These are phyloP conservation scores for Syzygium aqueum DNA, from an alignment of 345 rosid species.

Conservation along the genomic window DNA sequence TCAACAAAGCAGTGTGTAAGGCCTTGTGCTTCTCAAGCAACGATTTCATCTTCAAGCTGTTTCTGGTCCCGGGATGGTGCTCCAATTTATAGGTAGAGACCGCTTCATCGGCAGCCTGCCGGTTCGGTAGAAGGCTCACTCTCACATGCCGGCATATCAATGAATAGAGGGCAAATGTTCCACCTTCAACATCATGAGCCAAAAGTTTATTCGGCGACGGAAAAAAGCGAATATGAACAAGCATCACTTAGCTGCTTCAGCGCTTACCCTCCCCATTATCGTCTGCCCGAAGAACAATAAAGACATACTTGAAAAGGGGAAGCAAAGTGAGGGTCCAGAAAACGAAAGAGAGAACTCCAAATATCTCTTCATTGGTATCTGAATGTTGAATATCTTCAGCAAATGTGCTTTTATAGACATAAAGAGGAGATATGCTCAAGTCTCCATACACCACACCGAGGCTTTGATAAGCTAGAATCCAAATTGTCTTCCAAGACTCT, in stretches of 20 bases:
- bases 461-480: conserved; percentile 11
- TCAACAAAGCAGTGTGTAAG: conserved; percentile 8
- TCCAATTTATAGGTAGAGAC: conserved; percentile 10
- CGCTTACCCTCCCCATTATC: conserved; percentile 13
- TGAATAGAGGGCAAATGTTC: conserved; percentile 13
- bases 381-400: conserved; percentile 12
- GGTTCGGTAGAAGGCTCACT: conserved; percentile 8
- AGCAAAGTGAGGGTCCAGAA: conserved; percentile 15
- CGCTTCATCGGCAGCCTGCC: conserved; percentile 10
- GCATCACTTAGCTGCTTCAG: not conserved
- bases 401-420: conserved; percentile 12
- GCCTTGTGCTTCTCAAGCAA: conserved; percentile 6
- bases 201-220: not conserved
- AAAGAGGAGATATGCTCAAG: conserved; percentile 14
- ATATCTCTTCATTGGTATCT: conserved; percentile 15
- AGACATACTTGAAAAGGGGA: conserved; percentile 14
- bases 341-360: conserved; percentile 12
- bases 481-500: conserved; percentile 8
- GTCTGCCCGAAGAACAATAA: conserved; percentile 13
- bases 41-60: conserved; percentile 1
- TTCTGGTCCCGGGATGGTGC: conserved; percentile 1
- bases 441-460: conserved; percentile 16
- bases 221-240: not conserved
- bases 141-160: conserved; percentile 13
- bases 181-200: conserved; percentile 1